These are phyloP conservation scores for Zasmidium citrigriseum DNA, from an alignment of 2,329 filamentous ascomycete genomes.

Conservation along the genomic window DNA sequence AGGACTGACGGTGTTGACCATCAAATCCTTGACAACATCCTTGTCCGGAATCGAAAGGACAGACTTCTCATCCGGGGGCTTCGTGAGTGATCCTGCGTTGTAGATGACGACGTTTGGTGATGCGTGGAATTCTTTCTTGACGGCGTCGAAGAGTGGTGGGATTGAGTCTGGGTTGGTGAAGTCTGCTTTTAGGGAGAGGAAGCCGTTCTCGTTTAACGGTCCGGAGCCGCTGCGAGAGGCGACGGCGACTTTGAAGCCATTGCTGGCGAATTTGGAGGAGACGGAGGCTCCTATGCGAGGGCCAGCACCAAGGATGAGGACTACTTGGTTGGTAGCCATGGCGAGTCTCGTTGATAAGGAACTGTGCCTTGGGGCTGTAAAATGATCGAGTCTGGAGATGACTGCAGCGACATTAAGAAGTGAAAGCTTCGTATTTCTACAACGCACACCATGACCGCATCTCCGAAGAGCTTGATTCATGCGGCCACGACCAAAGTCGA, in stretches of 20 bases:
- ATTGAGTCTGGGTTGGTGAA: constrained; percentile 40
- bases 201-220: constrained; percentile 25
- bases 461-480: too few relatives aligned
- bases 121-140: constrained; percentile 40
- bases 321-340: constrained; percentile 14
- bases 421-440: too few relatives aligned
- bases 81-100: constrained; percentile 41
- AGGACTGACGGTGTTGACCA: constrained; percentile 42
- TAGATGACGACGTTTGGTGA: constrained; percentile 48
- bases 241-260: constrained; percentile 47
- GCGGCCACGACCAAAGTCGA: too few relatives aligned
- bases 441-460: too few relatives aligned
- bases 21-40: constrained; percentile 32
- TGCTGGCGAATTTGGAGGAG: constrained; percentile 40
- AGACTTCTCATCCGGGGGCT: constrained; percentile 34
- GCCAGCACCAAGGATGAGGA: constrained; percentile 49
- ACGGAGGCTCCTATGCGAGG: constrained; percentile 43
- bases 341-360: too few relatives aligned
- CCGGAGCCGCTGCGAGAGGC: constrained; percentile 34
- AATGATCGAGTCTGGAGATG: too few relatives aligned
- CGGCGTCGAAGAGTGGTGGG: constrained; percentile 39
- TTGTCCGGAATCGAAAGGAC: constrained; percentile 35
- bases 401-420: too few relatives aligned
- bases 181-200: constrained; percentile 43
- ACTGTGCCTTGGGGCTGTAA: too few relatives aligned